Evolutionary conservation across 2,329 filamentous ascomycete species (phyloP).

Genomic region (Talaromyces sp.): DNA sequence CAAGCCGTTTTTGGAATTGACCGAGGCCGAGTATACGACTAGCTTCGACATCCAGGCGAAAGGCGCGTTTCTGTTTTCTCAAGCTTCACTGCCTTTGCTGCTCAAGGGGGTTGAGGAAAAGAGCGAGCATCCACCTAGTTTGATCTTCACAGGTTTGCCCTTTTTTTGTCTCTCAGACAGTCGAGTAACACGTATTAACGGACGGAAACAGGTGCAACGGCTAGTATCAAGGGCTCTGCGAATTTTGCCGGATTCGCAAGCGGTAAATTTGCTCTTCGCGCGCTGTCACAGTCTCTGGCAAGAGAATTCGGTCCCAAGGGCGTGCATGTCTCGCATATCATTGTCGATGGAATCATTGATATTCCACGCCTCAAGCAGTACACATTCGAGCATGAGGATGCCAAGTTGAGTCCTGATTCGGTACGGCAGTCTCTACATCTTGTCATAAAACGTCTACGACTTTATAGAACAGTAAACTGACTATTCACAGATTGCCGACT

Average conservation of each 20-base stretch:
- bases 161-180: not conserved
- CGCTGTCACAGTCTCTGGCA: slow-evolving; percentile 67
- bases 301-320: slow-evolving; percentile 80
- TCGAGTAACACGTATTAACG: not conserved
- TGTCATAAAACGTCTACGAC: slow-evolving; percentile 2
- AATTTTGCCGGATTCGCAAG: slow-evolving; percentile 66
- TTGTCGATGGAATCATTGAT: slow-evolving; percentile 83
- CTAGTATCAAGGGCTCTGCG: slow-evolving; percentile 67
- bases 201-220: slow-evolving; percentile 61
- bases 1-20: slow-evolving; percentile 58
- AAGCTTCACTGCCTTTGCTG: slow-evolving; percentile 64
- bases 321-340: slow-evolving; percentile 74
- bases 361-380: slow-evolving; percentile 64
- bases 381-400: slow-evolving; percentile 53
- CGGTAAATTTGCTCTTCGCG: slow-evolving; percentile 74
- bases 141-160: slow-evolving; percentile 63
- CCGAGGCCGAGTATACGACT: slow-evolving; percentile 51
- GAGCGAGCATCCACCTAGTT: slow-evolving; percentile 62
- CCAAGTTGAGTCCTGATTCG: slow-evolving; percentile 68
- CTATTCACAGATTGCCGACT: slow-evolving; percentile 66
- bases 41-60: slow-evolving; percentile 46
- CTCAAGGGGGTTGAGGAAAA: slow-evolving; percentile 47
- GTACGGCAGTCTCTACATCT: slow-evolving; percentile 45
- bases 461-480: not conserved
- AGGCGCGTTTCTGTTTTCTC: slow-evolving; percentile 72